Base-by-base conservation (phyloP, 805 yeast species). In the Metschnikowia aberdeeniae region DNA sequence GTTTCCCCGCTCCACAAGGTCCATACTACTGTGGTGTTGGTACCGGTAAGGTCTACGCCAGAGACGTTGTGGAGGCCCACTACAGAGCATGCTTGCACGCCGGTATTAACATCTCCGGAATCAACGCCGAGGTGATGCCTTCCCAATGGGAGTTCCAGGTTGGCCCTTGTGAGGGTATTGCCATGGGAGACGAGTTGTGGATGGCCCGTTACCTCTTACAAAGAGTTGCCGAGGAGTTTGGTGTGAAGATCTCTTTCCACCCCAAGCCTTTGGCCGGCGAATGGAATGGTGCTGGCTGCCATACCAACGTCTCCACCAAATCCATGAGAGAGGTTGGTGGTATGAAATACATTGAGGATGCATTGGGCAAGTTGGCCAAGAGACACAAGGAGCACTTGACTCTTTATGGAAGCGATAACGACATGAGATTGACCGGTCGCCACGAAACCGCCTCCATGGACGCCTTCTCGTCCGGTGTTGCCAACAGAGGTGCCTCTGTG, bases 21-120 rank as follows among this genome's bases (percentile, higher is more conserved):
- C 99, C 99, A 52, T 93, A 93, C 86, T 93, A 93, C 84, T 93
- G 99, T 80, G 99, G 98, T 82, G 99, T 93, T 56, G 99, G 99
- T 75, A 80, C 97, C 61, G 97, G 97, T 66, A 90, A 89, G 77
- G 99, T 92, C 54, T 88, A 84, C 70, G 96, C 97, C 64, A 83
- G 99, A 77, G 99, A 93, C 68, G 89, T 92, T 46, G 89, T 93
- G 60, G 99, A 92, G 79, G 98, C 99, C 49, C 99, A 92, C 78
- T 93, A 93, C 86, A 84, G 93, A 70, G 99, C 99, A 52, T 90
- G 97, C 77, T 77, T 92, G 54, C 85, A 87, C 67, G 84, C 98
- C 54, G 98, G 98, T 64, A 70, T 92, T 60, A 75, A 78, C 66
- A 84, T 92, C 57, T 85, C 96, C 43, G 99, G 99, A 77, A 90